A percentile compares a stretch with the other conserved stretches of the same genome.
phyloP scores from a whole-genome alignment of 108 stramenopile species.

The Fistulifera solaris region DNA sequence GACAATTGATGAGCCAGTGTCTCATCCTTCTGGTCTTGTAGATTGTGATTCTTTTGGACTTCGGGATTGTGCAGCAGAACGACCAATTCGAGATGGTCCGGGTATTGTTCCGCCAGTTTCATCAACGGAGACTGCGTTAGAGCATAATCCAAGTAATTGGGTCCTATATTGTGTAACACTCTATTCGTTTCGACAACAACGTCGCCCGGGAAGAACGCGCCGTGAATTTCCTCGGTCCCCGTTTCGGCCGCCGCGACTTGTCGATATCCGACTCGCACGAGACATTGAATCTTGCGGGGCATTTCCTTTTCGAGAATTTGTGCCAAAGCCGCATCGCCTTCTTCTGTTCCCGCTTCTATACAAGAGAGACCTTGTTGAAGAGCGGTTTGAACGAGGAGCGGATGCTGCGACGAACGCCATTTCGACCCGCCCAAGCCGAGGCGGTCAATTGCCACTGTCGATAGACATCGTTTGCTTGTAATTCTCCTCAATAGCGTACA shows the following conservation, averaged over 20 bases:
- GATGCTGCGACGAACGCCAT: too few species aligned
- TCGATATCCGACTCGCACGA: slow-evolving; percentile 62
- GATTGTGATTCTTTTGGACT: slow-evolving; percentile 17
- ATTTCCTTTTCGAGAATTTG: slow-evolving; percentile 14
- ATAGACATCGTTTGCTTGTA: too few species aligned
- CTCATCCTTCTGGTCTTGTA: slow-evolving; percentile 23
- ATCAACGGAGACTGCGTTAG: slow-evolving; percentile 34
- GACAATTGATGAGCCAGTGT: slow-evolving; percentile 36
- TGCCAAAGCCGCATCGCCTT: slow-evolving; percentile 34
- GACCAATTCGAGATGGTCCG: not conserved
- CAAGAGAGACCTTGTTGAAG: slow-evolving; percentile 18
- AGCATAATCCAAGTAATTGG: slow-evolving; percentile 28
- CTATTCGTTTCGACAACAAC: slow-evolving; percentile 19
- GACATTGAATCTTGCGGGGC: slow-evolving; percentile 19
- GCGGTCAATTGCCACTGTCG: too few species aligned
- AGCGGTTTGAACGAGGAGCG: slow-evolving; percentile 18
- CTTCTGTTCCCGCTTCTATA: slow-evolving; percentile 46
- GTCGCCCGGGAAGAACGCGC: slow-evolving; percentile 13
- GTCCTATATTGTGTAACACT: slow-evolving; percentile 22
- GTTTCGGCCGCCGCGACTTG: slow-evolving; percentile 10
- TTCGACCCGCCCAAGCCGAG: too few species aligned
- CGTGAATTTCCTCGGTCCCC: slow-evolving; percentile 1
- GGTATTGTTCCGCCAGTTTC: slow-evolving; percentile 11
- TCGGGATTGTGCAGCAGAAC: slow-evolving; percentile 59
- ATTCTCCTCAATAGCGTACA: too few species aligned